A percentile compares a stretch with the other conserved stretches of the same genome.
Conservation (phyloP, 495 filamentous ascomycete genomes). For the Darksidea phi region DNA sequence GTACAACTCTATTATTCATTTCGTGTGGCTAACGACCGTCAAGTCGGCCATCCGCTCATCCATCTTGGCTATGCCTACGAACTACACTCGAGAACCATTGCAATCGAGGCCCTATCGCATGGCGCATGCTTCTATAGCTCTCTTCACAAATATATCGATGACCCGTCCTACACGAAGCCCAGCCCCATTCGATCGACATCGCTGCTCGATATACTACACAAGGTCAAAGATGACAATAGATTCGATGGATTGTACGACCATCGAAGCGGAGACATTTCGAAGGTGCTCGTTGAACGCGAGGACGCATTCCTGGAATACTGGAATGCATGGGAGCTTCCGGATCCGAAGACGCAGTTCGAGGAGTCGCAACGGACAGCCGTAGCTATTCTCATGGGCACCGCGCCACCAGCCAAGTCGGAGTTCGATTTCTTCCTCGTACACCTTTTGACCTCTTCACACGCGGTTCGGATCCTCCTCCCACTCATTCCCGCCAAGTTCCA, state of each 20-base stretch:
- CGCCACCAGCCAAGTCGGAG: constrained; percentile 52
- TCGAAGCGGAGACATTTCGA: constrained; percentile 57
- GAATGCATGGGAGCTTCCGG: constrained; percentile 73
- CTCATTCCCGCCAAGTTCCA: constrained; percentile 72
- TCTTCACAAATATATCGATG: constrained; percentile 76
- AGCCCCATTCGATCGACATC: constrained; percentile 51
- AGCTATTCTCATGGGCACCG: constrained; percentile 65
- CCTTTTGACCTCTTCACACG: constrained; percentile 78
- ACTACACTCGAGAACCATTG: constrained; percentile 72
- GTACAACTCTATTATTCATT: constrained; percentile 39
- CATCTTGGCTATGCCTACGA: constrained; percentile 89
- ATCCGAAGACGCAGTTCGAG: constrained; percentile 68
- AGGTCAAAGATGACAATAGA: constrained; percentile 51
- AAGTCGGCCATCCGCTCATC: constrained; percentile 85
- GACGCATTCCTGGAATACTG: constrained; percentile 75
- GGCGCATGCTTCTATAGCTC: constrained; percentile 68
- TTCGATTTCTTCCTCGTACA: constrained; percentile 89
- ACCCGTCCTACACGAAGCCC: constrained; percentile 60
- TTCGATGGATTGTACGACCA: constrained; percentile 62
- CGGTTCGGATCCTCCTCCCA: constrained; percentile 80
- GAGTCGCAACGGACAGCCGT: constrained; percentile 75
- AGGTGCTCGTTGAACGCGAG: constrained; percentile 67
- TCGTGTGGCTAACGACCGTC: constrained; percentile 8
- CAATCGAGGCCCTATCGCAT: constrained; percentile 77
- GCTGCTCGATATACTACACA: constrained; percentile 64